Evolutionary conservation across 306 rosid genomes (phyloP).

Genomic region (Clitoria ternatea): DNA sequence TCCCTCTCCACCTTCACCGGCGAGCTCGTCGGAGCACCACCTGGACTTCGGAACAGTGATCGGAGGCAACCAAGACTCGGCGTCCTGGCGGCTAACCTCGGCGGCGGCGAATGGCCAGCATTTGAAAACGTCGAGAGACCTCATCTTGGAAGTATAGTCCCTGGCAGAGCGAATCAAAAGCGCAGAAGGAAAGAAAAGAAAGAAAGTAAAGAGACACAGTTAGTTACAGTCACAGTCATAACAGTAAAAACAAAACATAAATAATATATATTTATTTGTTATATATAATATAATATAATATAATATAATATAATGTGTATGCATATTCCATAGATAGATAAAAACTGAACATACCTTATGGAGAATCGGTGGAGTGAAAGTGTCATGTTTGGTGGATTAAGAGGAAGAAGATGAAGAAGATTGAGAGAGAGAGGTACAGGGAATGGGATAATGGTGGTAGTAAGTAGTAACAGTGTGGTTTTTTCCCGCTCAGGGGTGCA

Average conservation of each 20-base stretch:
- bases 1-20: not conserved
- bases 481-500: conserved; percentile 11
- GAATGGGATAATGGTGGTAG: not conserved
- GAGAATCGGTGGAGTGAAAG: conserved; percentile 55
- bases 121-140: conserved; percentile 46
- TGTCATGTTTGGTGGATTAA: conserved; percentile 34
- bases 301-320: not conserved
- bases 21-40: conserved; percentile 48
- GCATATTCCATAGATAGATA: not conserved
- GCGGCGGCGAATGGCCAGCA: conserved; percentile 59
- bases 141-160: conserved; percentile 64
- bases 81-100: conserved; percentile 9
- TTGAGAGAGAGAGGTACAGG: not conserved
- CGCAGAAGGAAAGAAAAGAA: not conserved
- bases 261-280: too few species aligned
- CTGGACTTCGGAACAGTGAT: conserved; percentile 42
- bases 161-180: conserved; percentile 36
- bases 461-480: not conserved
- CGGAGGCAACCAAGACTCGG: conserved; percentile 52
- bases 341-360: conserved; percentile 69
- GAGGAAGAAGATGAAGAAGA: not conserved
- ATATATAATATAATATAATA: too few species aligned
- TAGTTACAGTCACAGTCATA: conserved; percentile 11
- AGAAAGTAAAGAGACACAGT: not conserved
- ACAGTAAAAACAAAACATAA: not conserved